These are phyloP conservation scores for Xylaria telfairii DNA, from an alignment of 495 filamentous ascomycete species.

Conservation along the genomic window DNA sequence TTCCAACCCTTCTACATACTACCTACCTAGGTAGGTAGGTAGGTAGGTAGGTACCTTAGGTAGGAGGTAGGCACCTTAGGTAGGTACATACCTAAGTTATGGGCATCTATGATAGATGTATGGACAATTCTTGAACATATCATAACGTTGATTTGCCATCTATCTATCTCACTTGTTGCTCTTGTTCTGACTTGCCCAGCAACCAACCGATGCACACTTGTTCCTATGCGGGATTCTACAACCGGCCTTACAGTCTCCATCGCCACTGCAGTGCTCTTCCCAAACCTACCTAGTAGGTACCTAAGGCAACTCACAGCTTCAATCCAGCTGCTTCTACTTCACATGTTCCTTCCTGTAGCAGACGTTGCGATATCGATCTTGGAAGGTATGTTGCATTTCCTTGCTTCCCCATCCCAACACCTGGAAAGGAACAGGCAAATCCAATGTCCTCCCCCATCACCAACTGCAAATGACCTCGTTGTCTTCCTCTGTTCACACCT, in stretches of 20 bases:
- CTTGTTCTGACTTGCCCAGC: background rate
- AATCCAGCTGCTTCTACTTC: background rate
- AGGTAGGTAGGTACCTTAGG: too few species aligned
- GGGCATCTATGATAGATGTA: too few species aligned
- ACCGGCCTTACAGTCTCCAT: background rate
- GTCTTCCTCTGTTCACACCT: conserved; percentile 12
- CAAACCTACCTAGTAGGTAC: too few species aligned
- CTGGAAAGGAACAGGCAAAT: background rate
- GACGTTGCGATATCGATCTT: background rate
- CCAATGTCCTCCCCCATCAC: background rate
- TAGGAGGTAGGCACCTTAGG: too few species aligned
- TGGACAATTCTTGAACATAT: background rate
- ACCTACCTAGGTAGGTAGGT: too few species aligned
- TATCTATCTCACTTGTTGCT: background rate
- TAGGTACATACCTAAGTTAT: too few species aligned
- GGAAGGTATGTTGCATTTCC: conserved; percentile 24
- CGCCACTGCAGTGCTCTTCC: background rate
- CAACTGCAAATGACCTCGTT: background rate
- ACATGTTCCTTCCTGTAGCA: conserved; percentile 4
- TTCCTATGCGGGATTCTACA: background rate
- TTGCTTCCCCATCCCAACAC: conserved; percentile 3
- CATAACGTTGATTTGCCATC: background rate
- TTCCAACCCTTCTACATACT: too few species aligned
- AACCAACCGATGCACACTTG: background rate
- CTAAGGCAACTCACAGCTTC: background rate